Base-by-base conservation (phyloP, 768 basidiomycete species). In the Suillus discolor region DNA sequence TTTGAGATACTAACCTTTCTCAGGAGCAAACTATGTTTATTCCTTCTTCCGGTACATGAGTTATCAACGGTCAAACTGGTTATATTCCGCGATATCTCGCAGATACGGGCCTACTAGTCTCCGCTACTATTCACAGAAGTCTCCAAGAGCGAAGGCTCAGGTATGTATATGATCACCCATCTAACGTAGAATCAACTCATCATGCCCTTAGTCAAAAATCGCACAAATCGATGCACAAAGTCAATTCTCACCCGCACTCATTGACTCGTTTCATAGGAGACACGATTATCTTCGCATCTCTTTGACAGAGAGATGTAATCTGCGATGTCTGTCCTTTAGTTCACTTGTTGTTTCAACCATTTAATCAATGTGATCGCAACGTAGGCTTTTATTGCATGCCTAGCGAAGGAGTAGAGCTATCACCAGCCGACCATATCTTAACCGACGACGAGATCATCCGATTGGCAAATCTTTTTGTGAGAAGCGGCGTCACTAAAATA, bases 301-400 rank as follows among this genome's bases (percentile, higher is more conserved):
- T 2, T 79, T 96, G 42, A 95, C 94, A 0, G 94, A 96, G 75
- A 82, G 86, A 66, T 96, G 94, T 77, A 96, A 96, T 79, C 80
- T 96, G 64, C 85, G 94, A 78, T 96, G 94, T 91, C 67, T 45
- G 80, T 74, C 42, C 47, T 12, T 63, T 42, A 71, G 51, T 28
- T 54, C 51, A 12, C 16, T 54, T 15, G 68, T 44, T 51, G 34
- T 42, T 51, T 6, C 23, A n/a, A 55, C 23, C 53, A 12, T 25
- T 28, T 13, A 42, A 54, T 51, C 44, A 12, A 38, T 4, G 0
- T 57, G 55, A 36, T 51, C 70, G 57, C 12, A 11, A 38, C 38
- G 28, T 67, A 96, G 92, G 93, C 70, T 94, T 94, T 71, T 96
- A 96, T 74, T 96, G 93, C 72, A 96, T 96, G 94, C 94, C 93